Conservation (phyloP, 208 protist species). For the Lotmaria passim region DNA sequence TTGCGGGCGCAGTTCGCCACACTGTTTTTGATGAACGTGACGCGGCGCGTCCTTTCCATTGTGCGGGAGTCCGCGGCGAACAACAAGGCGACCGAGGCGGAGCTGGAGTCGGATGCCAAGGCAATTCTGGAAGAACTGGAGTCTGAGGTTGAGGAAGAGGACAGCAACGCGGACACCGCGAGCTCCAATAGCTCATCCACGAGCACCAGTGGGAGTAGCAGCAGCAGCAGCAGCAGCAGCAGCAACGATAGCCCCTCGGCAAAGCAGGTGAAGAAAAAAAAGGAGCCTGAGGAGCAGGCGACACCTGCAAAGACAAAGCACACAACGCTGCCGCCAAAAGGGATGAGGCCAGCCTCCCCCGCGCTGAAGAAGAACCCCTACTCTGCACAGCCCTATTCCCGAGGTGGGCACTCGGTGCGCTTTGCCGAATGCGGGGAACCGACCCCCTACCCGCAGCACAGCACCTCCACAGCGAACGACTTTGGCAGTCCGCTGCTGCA, state of each 20-base stretch:
- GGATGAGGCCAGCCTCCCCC: conserved; percentile 15
- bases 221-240: conserved; percentile 1
- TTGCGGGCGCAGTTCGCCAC: conserved; percentile 74
- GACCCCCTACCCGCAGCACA: conserved; percentile 27
- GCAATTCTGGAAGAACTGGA: conserved; percentile 37
- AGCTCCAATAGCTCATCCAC: neutral
- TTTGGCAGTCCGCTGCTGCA: conserved; percentile 37
- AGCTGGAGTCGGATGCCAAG: conserved; percentile 61
- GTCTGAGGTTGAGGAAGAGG: conserved; percentile 19
- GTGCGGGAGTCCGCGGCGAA: conserved; percentile 66
- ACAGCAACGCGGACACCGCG: neutral
- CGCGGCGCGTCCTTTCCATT: conserved; percentile 79
- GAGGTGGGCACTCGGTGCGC: conserved; percentile 34
- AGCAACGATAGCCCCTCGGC: neutral
- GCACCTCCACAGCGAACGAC: conserved; percentile 20
- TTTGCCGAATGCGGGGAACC: conserved; percentile 23
- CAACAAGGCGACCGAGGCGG: conserved; percentile 41
- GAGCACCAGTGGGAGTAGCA: conserved; percentile 12
- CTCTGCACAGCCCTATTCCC: neutral
- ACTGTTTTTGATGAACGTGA: conserved; percentile 87
- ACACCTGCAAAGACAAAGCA: too few species aligned
- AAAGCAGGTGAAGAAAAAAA: conserved; percentile 18
- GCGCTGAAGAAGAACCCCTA: conserved; percentile 11
- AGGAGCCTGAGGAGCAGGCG: too few species aligned
- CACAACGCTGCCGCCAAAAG: neutral